phyloP scores from a whole-genome alignment of 805 yeast genomes.

The Metschnikowia borealis region DNA sequence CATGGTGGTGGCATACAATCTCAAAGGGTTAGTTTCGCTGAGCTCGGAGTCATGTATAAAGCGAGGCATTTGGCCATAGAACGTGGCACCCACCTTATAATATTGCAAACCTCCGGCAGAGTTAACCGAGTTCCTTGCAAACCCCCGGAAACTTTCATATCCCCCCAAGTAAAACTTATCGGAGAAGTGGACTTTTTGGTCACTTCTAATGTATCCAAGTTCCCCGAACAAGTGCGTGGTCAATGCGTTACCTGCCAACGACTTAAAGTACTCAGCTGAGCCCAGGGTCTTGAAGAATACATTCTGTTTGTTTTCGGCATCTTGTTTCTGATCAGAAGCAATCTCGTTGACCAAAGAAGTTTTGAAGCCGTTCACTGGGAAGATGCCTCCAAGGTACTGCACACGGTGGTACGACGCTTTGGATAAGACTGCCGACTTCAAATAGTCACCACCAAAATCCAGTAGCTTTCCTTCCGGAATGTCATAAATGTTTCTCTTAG shows the following conservation, averaged over 20 bases:
- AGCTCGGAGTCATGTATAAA: conserved; percentile 23
- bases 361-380: conserved; percentile 31
- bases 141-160: conserved; percentile 66
- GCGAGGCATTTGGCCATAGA: conserved; percentile 58
- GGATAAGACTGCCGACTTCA: conserved; percentile 33
- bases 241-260: conserved; percentile 42
- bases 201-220: conserved; percentile 48
- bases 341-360: conserved; percentile 62
- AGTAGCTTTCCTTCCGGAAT: conserved; percentile 52
- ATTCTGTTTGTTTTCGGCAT: conserved; percentile 16
- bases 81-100: conserved; percentile 51
- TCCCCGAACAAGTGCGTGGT: conserved; percentile 49
- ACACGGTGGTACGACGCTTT: conserved; percentile 21
- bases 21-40: conserved; percentile 30
- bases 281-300: conserved; percentile 35
- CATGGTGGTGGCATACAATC: conserved; percentile 58
- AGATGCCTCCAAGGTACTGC: conserved; percentile 6
- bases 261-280: conserved; percentile 30
- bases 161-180: conserved; percentile 89
- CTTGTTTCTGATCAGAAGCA: conserved; percentile 30
- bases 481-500: conserved; percentile 53
- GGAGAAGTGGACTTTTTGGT: conserved; percentile 49
- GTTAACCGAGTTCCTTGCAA: conserved; percentile 63
- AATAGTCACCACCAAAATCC: conserved; percentile 19
- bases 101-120: conserved; percentile 70